Percentiles rank a stretch among this genome's conserved stretches.
phyloP scores from a whole-genome alignment of 2,329 filamentous ascomycete genomes.

The Calonectria hawksworthii region DNA sequence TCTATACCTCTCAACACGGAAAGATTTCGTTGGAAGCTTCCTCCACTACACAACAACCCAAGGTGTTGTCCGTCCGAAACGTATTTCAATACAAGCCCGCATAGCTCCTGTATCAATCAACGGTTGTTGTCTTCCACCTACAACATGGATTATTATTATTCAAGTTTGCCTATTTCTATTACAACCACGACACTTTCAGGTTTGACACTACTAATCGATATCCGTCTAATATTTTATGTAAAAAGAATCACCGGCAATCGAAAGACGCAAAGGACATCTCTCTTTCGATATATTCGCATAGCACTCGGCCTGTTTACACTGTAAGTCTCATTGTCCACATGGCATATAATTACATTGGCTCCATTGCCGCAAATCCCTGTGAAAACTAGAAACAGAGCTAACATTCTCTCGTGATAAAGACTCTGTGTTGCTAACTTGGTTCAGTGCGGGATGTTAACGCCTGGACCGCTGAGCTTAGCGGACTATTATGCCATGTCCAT shows the following conservation, averaged over 20 bases:
- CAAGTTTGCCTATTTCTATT: not conserved
- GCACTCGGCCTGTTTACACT: not conserved
- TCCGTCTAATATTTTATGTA: not conserved
- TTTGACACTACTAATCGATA: not conserved
- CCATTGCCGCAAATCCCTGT: not conserved
- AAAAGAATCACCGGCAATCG: not conserved
- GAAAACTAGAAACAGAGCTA: not conserved
- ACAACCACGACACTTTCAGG: not conserved
- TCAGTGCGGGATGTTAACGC: not conserved
- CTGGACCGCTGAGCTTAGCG: rapidly evolving
- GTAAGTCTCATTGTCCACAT: not conserved
- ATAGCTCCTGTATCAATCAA: not conserved
- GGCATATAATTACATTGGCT: not conserved
- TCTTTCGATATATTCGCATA: not conserved
- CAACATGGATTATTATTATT: not conserved
- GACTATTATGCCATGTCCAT: no score
- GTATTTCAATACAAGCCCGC: no score
- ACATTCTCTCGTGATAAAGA: not conserved
- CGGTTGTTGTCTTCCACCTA: not conserved
- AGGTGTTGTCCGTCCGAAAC: not conserved
- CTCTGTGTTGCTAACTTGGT: not conserved
- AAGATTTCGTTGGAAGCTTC: not conserved
- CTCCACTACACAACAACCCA: not conserved
- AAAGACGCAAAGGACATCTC: not conserved
- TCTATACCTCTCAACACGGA: not conserved